Base-by-base conservation (phyloP, 169 alveolate species). In the Plasmodium falciparum region DNA sequence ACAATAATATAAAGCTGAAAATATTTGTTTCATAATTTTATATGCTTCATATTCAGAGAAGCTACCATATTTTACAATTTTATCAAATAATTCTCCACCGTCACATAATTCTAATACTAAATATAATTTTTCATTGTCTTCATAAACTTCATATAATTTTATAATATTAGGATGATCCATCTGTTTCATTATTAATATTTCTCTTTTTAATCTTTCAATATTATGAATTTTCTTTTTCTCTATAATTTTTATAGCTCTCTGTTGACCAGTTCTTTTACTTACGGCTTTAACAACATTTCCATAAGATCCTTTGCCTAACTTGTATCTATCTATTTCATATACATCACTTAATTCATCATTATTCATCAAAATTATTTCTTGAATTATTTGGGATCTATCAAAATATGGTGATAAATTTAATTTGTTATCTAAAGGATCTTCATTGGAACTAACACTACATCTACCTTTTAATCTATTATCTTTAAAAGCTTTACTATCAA, bases 1-100 rank as follows among this genome's bases (percentile, higher is more conserved):
- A 92, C 97, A 95, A 93, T 97, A 98, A 67, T 96, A 96, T 49
- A 97, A 94, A 15, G 99, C 99, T n/a, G 97, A 94, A 89, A 97
- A 93, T 47, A 98, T 74, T 76, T 98, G 99, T 63, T 96, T 89
- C 98, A 97, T 97, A 66, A 98, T 93, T 76, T 92, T 93, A 4
- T 98, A 97, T 24, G 97, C 98, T 88, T 97, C 96, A 74, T 93
- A 94, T 88, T 98, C 99, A 2, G 96, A 89, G 76, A 97, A 96
- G 49, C 93, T 90, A 29, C 98, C 98, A 72, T 90, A 95, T 66
- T 95, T 97, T 2, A 95, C 95, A 39, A 98, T 98, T 83, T 98
- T 97, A 88, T 98, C 99, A 71, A 99, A 98, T 56, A 99, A 95
- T 93, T 99, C 99, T 24, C 99, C 99, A 17, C 99, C 99, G 2